Conservation (phyloP, 2,329 filamentous ascomycete species). For the Neofusicoccum cordaticola region DNA sequence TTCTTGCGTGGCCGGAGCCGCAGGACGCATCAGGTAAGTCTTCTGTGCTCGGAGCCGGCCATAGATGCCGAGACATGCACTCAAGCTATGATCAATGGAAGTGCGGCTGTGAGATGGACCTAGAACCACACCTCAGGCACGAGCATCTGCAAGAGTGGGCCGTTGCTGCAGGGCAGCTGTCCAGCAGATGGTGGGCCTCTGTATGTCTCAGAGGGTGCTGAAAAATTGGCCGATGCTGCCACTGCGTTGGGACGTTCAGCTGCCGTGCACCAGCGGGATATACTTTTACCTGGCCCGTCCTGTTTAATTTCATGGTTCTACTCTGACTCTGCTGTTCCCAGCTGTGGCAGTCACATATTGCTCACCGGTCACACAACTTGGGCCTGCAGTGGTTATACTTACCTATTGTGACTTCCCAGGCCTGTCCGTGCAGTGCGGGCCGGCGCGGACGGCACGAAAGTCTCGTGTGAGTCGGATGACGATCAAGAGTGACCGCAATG, state of each 20-base stretch:
- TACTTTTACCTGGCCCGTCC: too few relatives aligned
- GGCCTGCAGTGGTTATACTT: not conserved
- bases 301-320: too few relatives aligned
- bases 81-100: too few relatives aligned
- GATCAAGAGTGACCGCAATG: not conserved
- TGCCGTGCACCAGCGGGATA: too few relatives aligned
- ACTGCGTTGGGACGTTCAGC: too few relatives aligned
- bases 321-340: too few relatives aligned
- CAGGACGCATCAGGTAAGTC: not conserved
- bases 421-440: not conserved
- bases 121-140: not conserved
- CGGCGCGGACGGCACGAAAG: not conserved
- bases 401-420: too few relatives aligned
- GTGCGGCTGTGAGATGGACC: too few relatives aligned
- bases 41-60: not conserved
- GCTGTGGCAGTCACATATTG: too few relatives aligned
- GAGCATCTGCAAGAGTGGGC: not conserved
- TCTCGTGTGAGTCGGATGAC: not conserved
- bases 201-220: too few relatives aligned
- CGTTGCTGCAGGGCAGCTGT: not conserved
- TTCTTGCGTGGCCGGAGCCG: not conserved
- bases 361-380: too few relatives aligned
- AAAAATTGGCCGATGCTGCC: too few relatives aligned
- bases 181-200: not conserved
- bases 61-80: not conserved